Evolutionary conservation across 108 stramenopile genomes (phyloP).

Genomic region (Cyclostephanos invisitatus): DNA sequence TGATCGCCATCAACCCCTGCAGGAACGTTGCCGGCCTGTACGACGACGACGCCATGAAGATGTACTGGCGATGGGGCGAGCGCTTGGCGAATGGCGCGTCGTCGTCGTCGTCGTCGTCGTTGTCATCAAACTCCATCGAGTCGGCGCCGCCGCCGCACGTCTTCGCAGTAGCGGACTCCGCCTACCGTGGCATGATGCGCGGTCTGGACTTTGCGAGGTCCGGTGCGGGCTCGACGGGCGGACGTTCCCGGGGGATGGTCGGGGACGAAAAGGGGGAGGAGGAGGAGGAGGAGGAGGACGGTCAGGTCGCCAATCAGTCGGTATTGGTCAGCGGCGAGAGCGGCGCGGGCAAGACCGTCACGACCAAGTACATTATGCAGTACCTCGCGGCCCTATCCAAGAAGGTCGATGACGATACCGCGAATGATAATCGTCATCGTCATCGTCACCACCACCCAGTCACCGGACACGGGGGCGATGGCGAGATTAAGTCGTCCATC

Average conservation of each 20-base stretch:
- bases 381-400: slow-evolving; percentile 75
- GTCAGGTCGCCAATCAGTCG: slow-evolving; percentile 41
- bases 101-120: background rate
- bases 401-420: slow-evolving; percentile 26
- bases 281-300: slow-evolving; percentile 8
- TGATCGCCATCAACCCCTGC: slow-evolving; percentile 72
- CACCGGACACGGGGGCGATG: background rate
- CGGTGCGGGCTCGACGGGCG: background rate
- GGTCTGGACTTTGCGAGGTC: slow-evolving; percentile 44
- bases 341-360: slow-evolving; percentile 89
- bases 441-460: too few species aligned
- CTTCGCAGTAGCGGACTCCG: slow-evolving; percentile 89
- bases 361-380: slow-evolving; percentile 85
- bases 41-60: slow-evolving; percentile 38
- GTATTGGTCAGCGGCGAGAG: slow-evolving; percentile 81
- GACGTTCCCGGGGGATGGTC: too few species aligned
- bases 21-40: slow-evolving; percentile 41
- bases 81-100: slow-evolving; percentile 14
- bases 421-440: background rate
- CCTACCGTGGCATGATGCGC: slow-evolving; percentile 79
- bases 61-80: slow-evolving; percentile 43
- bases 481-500: slow-evolving; percentile 34
- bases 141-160: slow-evolving; percentile 66
- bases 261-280: slow-evolving; percentile 28
- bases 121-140: too few species aligned